A percentile compares a stretch with the other conserved stretches of the same genome.
Evolutionary conservation across 495 filamentous ascomycete genomes (phyloP).

Genomic region (Barbatosphaeria neglecta): DNA sequence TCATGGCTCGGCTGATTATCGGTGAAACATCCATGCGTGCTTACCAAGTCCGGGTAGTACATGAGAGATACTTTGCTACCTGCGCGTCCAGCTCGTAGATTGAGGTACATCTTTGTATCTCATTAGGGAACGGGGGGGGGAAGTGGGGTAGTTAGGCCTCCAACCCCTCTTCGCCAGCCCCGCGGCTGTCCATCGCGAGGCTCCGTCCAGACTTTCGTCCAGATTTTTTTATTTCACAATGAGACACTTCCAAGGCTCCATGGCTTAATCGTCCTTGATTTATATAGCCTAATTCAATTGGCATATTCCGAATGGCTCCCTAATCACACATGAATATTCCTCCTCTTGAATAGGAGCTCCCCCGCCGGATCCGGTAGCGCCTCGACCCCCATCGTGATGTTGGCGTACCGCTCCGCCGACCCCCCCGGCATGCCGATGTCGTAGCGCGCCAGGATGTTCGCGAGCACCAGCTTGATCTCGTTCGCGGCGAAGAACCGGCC

Average conservation of each 20-base stretch:
- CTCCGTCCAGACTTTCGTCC: background rate
- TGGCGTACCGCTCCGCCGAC: constrained; percentile 11
- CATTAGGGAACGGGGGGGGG: no score
- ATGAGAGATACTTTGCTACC: no score
- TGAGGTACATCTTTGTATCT: background rate
- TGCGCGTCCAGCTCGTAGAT: no score
- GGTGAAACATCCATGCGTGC: background rate
- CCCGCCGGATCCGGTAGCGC: constrained; percentile 10
- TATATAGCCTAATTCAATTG: no score
- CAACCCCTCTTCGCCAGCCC: no score
- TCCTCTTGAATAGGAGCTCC: constrained; percentile 9
- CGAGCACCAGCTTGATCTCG: constrained; percentile 31
- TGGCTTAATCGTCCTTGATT: no score
- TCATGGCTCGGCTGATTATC: background rate
- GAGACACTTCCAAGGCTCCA: no score
- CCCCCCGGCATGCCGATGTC: constrained; percentile 22
- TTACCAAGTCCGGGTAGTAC: no score
- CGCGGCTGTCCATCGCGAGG: background rate
- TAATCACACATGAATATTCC: no score
- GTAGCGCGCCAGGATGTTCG: constrained; percentile 24
- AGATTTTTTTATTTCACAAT: no score
- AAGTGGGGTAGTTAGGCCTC: no score
- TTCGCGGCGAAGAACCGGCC: constrained; percentile 35
- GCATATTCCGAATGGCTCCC: no score
- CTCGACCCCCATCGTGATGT: constrained; percentile 7